These are phyloP conservation scores for Microbotryum violaceum DNA, from an alignment of 1,284 basidiomycete genomes.

Conservation along the genomic window DNA sequence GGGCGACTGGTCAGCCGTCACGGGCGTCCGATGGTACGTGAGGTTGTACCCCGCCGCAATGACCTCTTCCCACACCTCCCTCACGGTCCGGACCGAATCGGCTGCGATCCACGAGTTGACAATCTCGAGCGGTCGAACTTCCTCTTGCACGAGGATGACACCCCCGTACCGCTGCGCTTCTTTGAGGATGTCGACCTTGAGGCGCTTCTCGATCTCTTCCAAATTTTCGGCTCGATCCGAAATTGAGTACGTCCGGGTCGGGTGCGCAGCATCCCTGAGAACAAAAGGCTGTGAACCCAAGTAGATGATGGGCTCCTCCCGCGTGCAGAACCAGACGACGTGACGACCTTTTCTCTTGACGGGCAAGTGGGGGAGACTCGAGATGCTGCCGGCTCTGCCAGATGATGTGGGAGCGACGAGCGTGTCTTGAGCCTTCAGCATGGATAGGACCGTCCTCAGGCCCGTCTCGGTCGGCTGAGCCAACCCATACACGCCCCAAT, in stretches of 20 bases:
- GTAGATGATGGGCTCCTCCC: conserved; percentile 57
- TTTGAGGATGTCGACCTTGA: conserved; percentile 88
- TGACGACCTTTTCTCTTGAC: conserved; percentile 32
- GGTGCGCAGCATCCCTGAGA: conserved; percentile 81
- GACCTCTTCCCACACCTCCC: conserved; percentile 77
- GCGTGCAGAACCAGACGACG: conserved; percentile 49
- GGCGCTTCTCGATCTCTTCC: conserved; percentile 83
- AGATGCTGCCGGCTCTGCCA: conserved; percentile 38
- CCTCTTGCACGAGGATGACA: conserved; percentile 85
- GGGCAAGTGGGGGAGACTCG: background rate
- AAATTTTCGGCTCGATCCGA: conserved; percentile 91
- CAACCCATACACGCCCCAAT: conserved; percentile 81
- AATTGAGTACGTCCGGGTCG: conserved; percentile 68
- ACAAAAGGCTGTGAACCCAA: conserved; percentile 93
- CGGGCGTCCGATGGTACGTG: conserved; percentile 76
- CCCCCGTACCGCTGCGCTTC: conserved; percentile 84
- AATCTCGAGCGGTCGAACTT: conserved; percentile 66
- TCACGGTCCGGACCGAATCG: conserved; percentile 77
- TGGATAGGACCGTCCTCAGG: conserved; percentile 79
- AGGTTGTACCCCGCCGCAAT: conserved; percentile 65
- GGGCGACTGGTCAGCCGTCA: conserved; percentile 59
- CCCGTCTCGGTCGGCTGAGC: conserved; percentile 94
- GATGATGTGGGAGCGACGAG: conserved; percentile 57
- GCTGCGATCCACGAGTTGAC: conserved; percentile 92
- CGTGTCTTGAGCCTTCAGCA: conserved; percentile 51